Evolutionary conservation across 2,329 filamentous ascomycete genomes (phyloP), one percentile per base, ranked within the genome.

Genomic region (Aaosphaeria arxii): DNA sequence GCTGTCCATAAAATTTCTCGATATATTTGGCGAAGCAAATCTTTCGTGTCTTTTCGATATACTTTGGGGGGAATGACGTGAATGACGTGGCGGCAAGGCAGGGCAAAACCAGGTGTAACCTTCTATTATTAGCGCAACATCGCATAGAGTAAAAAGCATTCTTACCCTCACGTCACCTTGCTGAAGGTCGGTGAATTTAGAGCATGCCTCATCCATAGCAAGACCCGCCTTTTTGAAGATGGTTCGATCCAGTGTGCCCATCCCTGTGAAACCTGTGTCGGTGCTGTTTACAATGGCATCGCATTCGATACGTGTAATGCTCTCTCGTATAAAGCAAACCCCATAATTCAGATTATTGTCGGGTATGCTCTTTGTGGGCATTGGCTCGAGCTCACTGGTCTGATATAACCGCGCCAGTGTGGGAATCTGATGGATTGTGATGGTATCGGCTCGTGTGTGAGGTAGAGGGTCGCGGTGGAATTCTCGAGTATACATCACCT

Each of bases 281-380:
- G 67, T 69, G 3, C 61, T 64, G 38, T 64, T 70, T 17, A 69
- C 64, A 36, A 69, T 58, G 6, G 64, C 52, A 40, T 69, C 64
- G 7, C 63, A 62, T 6, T 63, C 59, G 1, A 71, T 35, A 29
- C 50, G 61, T 2, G 66, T 68, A 28, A 71, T 70, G 30, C 70
- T 65, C 43, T 66, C 59, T 42, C 60, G 58, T 6, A 61, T 30
- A 7, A 70, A 38, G 31, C 59, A 65, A 0, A 71, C 55, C 4
- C 47, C 62, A 5, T 61, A 40, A 24, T 70, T 68, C 54, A 64
- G 58, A 1, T 46, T 42, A 9, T 44, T 47, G 4, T 61, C 61
- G 13, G 62, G 54, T 4, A 50, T 52, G 3, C 57, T 56, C 41
- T 57, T 44, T 1, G 66, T 69, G 1, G 52, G 42, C 31, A 57